phyloP scores from a whole-genome alignment of 2,329 filamentous ascomycete genomes.

The Cladosporium sp. region DNA sequence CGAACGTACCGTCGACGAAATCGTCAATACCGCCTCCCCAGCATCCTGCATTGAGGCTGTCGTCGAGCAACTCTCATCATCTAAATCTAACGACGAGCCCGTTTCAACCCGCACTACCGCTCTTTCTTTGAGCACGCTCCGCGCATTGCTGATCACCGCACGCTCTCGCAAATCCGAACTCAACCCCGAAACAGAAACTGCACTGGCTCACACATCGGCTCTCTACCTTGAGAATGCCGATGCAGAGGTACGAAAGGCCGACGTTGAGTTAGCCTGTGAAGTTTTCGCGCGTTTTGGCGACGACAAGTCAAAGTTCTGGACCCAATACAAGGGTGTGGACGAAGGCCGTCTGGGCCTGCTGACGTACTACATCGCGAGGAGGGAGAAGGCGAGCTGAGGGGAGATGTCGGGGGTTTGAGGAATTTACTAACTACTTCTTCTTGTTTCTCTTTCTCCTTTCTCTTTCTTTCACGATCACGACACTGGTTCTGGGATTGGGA shows the following conservation, averaged over 20 bases:
- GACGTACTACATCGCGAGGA: conserved; percentile 75
- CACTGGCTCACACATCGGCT: conserved; percentile 24
- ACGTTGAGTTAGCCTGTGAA: conserved; percentile 73
- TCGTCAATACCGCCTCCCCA: conserved; percentile 60
- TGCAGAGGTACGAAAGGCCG: conserved; percentile 54
- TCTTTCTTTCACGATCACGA: not conserved
- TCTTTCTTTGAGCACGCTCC: conserved; percentile 61
- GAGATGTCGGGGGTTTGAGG: not conserved
- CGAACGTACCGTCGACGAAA: conserved; percentile 67
- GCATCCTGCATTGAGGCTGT: conserved; percentile 42
- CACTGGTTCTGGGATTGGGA: not conserved
- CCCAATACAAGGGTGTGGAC: conserved; percentile 53
- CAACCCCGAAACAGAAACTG: conserved; percentile 1
- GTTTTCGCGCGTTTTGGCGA: conserved; percentile 55
- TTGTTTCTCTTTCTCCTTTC: not conserved
- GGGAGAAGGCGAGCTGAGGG: conserved; percentile 29
- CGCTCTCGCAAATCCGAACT: conserved; percentile 18
- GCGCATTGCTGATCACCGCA: conserved; percentile 50
- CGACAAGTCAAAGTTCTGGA: conserved; percentile 57
- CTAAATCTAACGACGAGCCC: conserved; percentile 22
- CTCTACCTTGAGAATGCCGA: conserved; percentile 24
- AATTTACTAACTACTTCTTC: not conserved
- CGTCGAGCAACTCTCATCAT: conserved; percentile 32
- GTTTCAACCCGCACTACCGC: conserved; percentile 40
- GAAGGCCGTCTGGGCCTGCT: conserved; percentile 73